Percentiles rank a stretch among this genome's conserved stretches.
These are phyloP conservation scores for Apiospora phragmitis DNA, from an alignment of 2,329 filamentous ascomycete species.

Conservation along the genomic window DNA sequence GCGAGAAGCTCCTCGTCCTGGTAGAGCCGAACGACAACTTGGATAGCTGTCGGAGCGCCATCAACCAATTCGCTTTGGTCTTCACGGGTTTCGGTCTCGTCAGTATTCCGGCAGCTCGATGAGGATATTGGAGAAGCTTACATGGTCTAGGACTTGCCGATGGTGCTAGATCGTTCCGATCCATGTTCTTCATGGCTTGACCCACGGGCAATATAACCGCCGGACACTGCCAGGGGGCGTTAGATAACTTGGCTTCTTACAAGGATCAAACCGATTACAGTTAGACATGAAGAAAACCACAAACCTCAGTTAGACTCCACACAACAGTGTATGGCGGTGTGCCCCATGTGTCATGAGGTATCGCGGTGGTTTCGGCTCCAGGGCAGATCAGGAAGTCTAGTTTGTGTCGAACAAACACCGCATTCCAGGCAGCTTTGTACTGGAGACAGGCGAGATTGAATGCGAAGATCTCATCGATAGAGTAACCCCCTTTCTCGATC, in stretches of 20 bases:
- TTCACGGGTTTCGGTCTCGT: background rate
- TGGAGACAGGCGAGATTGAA: background rate
- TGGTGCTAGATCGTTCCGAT: background rate
- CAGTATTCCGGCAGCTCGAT: background rate
- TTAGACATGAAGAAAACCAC: background rate
- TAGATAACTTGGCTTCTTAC: background rate
- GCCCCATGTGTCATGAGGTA: background rate
- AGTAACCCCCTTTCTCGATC: background rate
- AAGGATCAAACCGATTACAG: too few species aligned
- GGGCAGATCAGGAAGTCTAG: background rate
- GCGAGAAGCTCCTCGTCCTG: background rate
- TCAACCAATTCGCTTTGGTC: background rate
- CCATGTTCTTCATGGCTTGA: background rate
- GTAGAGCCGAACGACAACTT: background rate
- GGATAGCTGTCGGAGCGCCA: background rate
- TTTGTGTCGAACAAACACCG: background rate
- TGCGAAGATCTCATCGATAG: background rate
- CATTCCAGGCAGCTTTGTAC: background rate
- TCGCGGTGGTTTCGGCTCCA: background rate
- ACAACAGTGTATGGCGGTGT: background rate
- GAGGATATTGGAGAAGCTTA: background rate
- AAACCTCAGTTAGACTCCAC: background rate
- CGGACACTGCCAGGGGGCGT: background rate
- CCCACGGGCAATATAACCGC: background rate
- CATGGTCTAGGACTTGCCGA: background rate